A percentile compares a stretch with the other conserved stretches of the same genome.
These are phyloP conservation scores for Aspergillus bombycis DNA, from an alignment of 2,329 filamentous ascomycete genomes.

Conservation along the genomic window DNA sequence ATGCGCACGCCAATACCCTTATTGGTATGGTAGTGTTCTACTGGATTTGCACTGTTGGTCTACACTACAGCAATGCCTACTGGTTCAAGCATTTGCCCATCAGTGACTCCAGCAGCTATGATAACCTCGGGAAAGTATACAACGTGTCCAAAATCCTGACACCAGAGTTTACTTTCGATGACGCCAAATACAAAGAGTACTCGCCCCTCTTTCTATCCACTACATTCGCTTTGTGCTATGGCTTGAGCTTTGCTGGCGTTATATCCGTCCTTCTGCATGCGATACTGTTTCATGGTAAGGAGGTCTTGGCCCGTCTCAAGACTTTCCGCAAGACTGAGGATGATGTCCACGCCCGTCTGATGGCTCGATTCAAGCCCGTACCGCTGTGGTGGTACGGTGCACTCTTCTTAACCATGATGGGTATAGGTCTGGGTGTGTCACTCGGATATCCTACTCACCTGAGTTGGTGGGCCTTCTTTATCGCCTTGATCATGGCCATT, in stretches of 20 bases:
- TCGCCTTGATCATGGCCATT: constrained; percentile 67
- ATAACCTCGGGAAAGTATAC: constrained; percentile 68
- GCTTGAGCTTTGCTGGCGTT: constrained; percentile 72
- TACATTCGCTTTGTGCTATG: constrained; percentile 71
- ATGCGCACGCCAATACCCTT: constrained; percentile 73
- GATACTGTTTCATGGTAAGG: constrained; percentile 66
- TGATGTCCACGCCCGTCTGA: constrained; percentile 59
- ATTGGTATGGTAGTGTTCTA: constrained; percentile 69
- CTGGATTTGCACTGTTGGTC: constrained; percentile 59
- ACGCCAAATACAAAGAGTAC: constrained; percentile 66
- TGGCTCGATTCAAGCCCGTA: constrained; percentile 59
- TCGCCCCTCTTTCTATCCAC: constrained; percentile 67
- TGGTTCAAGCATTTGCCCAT: constrained; percentile 69
- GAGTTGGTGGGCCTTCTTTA: constrained; percentile 72
- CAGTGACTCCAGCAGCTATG: constrained; percentile 70
- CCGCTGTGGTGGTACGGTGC: constrained; percentile 61
- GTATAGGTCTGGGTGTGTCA: constrained; percentile 50
- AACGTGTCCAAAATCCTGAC: constrained; percentile 67
- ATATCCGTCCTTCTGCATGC: constrained; percentile 70
- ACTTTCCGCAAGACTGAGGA: constrained; percentile 59
- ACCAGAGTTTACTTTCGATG: constrained; percentile 63
- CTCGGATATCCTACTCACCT: constrained; percentile 67
- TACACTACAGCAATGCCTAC: constrained; percentile 70
- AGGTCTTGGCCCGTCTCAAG: constrained; percentile 66
- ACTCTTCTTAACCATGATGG: constrained; percentile 55